Evolutionary conservation across 2,329 filamentous ascomycete species (phyloP).

Genomic region (Sclerotinia borealis): DNA sequence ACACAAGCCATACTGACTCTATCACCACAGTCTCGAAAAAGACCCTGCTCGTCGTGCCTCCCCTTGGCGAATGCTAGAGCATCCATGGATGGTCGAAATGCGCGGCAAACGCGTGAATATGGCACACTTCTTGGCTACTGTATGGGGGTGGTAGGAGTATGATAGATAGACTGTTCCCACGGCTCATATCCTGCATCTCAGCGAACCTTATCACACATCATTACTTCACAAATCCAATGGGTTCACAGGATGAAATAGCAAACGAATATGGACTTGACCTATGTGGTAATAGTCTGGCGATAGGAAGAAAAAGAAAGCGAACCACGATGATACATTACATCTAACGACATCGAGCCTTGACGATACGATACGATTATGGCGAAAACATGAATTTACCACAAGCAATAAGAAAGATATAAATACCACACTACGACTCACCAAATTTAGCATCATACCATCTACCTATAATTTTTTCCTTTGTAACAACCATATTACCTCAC

Average conservation of each 20-base stretch:
- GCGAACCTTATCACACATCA: neutral
- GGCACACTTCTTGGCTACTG: slow-evolving; percentile 85
- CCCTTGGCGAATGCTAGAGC: slow-evolving; percentile 97
- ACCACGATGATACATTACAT: neutral
- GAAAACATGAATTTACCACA: neutral
- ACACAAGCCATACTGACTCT: slow-evolving; percentile 14
- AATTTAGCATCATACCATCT: neutral
- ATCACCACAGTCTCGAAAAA: slow-evolving; percentile 72
- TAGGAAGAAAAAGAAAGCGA: neutral
- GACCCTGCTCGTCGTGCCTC: slow-evolving; percentile 80
- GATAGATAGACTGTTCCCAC: slow-evolving; percentile 5
- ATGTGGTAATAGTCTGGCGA: neutral
- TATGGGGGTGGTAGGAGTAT: slow-evolving; percentile 91
- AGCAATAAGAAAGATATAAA: neutral
- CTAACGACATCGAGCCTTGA: neutral
- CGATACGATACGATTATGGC: neutral
- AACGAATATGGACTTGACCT: neutral
- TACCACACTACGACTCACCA: neutral
- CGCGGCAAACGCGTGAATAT: slow-evolving; percentile 94
- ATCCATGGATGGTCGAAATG: slow-evolving; percentile 99
- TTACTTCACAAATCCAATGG: neutral
- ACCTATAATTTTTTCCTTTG: neutral
- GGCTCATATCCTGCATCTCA: neutral
- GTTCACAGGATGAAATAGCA: neutral
- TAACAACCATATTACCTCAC: neutral